Evolutionary conservation across 2,329 filamentous ascomycete species (phyloP).

Genomic region (Alternaria alternata): DNA sequence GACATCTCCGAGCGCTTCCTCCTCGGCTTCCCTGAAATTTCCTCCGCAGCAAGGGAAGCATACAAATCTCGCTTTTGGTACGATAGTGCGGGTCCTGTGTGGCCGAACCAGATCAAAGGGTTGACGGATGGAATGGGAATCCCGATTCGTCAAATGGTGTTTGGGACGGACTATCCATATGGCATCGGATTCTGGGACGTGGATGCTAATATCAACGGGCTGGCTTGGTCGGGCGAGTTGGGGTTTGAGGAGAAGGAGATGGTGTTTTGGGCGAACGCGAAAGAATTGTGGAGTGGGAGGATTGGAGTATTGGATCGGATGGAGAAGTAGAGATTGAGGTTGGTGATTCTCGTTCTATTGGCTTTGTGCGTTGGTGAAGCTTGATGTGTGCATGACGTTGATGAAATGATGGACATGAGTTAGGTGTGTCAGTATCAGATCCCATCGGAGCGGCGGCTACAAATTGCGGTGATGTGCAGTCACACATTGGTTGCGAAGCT

Average conservation of each 20-base stretch:
- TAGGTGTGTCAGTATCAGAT: background rate
- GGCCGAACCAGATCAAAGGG: slow-evolving; percentile 47
- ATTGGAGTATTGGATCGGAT: slow-evolving; percentile 13
- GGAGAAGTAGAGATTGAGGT: background rate
- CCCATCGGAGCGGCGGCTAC: background rate
- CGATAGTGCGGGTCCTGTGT: slow-evolving; percentile 50
- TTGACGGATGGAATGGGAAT: slow-evolving; percentile 45
- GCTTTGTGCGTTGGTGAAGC: background rate
- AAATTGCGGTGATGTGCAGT: background rate
- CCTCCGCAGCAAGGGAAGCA: slow-evolving; percentile 35
- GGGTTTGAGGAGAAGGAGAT: slow-evolving; percentile 33
- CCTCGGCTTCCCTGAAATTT: slow-evolving; percentile 38
- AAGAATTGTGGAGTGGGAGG: slow-evolving; percentile 38
- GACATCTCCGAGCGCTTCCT: slow-evolving; percentile 48
- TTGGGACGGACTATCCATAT: slow-evolving; percentile 52
- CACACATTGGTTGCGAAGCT: background rate
- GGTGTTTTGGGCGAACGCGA: slow-evolving; percentile 40
- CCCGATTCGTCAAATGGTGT: slow-evolving; percentile 43
- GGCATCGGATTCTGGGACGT: slow-evolving; percentile 51
- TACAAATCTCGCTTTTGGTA: slow-evolving; percentile 49
- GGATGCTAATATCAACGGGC: slow-evolving; percentile 40
- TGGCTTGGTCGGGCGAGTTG: slow-evolving; percentile 36
- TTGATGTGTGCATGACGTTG: background rate
- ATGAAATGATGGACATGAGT: background rate
- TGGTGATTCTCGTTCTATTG: background rate